Evolutionary conservation across 108 stramenopile species (phyloP).

Genomic region (Discostella stelligeroides): DNA sequence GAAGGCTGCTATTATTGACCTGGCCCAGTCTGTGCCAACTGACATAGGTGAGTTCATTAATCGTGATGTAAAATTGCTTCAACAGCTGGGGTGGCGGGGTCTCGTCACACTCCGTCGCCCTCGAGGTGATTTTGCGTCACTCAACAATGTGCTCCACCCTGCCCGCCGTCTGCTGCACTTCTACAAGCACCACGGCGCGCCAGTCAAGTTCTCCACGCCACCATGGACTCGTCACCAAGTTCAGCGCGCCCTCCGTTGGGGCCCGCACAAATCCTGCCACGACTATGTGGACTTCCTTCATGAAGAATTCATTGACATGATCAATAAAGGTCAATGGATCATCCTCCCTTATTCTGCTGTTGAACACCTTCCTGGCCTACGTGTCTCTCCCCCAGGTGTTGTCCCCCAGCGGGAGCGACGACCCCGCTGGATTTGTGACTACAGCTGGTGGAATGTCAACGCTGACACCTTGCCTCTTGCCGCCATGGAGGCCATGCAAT

Average conservation of each 20-base stretch:
- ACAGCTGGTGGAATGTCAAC: constrained; percentile 26
- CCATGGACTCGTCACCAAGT: constrained; percentile 10
- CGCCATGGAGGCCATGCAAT: constrained; percentile 16
- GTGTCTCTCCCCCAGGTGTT: constrained; percentile 25
- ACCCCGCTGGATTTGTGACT: constrained; percentile 37
- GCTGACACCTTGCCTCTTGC: constrained; percentile 21
- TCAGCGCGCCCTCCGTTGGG: constrained; percentile 4
- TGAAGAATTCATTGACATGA: constrained; percentile 14
- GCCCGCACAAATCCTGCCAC: constrained; percentile 7
- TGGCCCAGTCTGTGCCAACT: constrained; percentile 2
- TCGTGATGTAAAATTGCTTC: neutral
- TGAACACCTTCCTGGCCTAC: constrained; percentile 9
- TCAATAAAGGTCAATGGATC: constrained; percentile 7
- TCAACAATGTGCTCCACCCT: constrained; percentile 30
- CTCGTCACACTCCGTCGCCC: neutral
- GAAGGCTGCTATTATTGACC: neutral
- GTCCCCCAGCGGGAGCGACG: constrained; percentile 46
- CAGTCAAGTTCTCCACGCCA: constrained; percentile 28
- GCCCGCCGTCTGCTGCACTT: constrained; percentile 20
- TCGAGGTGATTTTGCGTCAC: constrained; percentile 9
- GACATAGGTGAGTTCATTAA: constrained; percentile 9
- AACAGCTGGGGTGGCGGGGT: neutral
- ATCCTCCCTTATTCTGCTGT: constrained; percentile 30
- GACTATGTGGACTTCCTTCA: constrained; percentile 2
- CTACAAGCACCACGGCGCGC: constrained; percentile 28